Evolutionary conservation across 2,329 filamentous ascomycete genomes (phyloP).

Genomic region (Epichloe hybrida): DNA sequence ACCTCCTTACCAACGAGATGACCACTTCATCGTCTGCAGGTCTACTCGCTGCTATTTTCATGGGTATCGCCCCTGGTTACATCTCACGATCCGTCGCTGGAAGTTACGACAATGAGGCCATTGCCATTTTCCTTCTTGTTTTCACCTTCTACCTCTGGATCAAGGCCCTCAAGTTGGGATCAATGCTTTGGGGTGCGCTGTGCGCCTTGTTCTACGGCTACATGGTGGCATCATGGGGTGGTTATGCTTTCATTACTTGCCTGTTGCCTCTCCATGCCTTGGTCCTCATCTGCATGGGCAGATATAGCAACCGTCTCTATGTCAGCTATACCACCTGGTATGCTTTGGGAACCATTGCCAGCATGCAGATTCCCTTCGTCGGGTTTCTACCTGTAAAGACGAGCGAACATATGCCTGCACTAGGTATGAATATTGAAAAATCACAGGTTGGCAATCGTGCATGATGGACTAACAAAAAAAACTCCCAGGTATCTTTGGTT

Average conservation of each 20-base stretch:
- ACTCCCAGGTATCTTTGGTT: slow-evolving; percentile 73
- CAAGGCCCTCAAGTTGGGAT: slow-evolving; percentile 92
- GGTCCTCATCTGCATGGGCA: slow-evolving; percentile 89
- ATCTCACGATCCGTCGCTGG: slow-evolving; percentile 96
- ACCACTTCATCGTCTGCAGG: slow-evolving; percentile 88
- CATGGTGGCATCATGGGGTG: slow-evolving; percentile 99
- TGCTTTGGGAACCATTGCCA: slow-evolving; percentile 84
- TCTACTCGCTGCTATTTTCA: slow-evolving; percentile 85
- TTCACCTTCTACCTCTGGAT: slow-evolving; percentile 99
- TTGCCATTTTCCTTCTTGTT: slow-evolving; percentile 95
- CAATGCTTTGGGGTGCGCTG: slow-evolving; percentile 89
- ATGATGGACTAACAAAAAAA: slow-evolving; percentile 8
- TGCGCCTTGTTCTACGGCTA: slow-evolving; percentile 97
- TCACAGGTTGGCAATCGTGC: neutral
- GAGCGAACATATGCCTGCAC: slow-evolving; percentile 95
- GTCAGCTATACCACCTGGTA: slow-evolving; percentile 98
- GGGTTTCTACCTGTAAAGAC: slow-evolving; percentile 93
- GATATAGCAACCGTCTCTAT: slow-evolving; percentile 87
- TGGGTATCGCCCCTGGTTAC: slow-evolving; percentile 95
- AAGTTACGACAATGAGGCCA: slow-evolving; percentile 98
- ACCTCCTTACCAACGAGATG: slow-evolving; percentile 96
- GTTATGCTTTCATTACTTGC: slow-evolving; percentile 98
- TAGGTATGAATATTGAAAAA: slow-evolving; percentile 46
- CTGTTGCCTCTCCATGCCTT: slow-evolving; percentile 88
- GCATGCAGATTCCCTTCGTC: slow-evolving; percentile 99